Evolutionary conservation across 441 rosid species (phyloP), one percentile per base, ranked within the genome.

Genomic region (Capsella rubella): DNA sequence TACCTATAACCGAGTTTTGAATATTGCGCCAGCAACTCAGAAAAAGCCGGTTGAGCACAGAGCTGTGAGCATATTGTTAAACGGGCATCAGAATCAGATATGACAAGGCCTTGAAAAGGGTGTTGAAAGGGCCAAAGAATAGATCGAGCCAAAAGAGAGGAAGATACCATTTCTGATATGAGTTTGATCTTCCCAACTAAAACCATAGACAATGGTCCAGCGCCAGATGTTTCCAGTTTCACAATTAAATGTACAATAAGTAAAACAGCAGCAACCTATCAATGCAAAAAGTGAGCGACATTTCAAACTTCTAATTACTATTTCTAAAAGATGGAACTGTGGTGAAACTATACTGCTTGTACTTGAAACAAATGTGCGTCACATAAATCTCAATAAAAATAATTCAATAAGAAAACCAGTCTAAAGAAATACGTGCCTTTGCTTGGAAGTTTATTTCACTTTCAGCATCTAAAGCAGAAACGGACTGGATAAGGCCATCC

Each of bases 1-100:
- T 82, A 93, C 99, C 98, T 90, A 85, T 91, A 95, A 49, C 91
- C 87, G 47, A 68, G 86, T 70, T 82, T 84, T 28, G 90, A 80
- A 74, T 90, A 95, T 64, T 88, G 91, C 50, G 81, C 86, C 80
- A 84, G 50, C 79, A 95, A 78, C 77, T 91, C 95, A 64, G 90
- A 84, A 82, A 95, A 92, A 67, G 92, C 90, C 81, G 87, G 88
- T 81, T 84, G 96, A 67, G 76, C 67, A 71, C 77, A 86, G 80
- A 95, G 80, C 97, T 95, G 89, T 75, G 72, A 81, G 75, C 70
- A 82, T 45, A 27, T 80, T 76, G 47, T 73, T 56, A 79, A 72
- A 25, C 53, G 75, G 37, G 59, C 21, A 61, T n/a, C 51, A 76
- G 61, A 77, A 57, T 69, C 56, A 53, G 56, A 75, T 40, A 47